Base-by-base conservation (phyloP, 2,329 filamentous ascomycete species). In the Fusarium verrucosum region DNA sequence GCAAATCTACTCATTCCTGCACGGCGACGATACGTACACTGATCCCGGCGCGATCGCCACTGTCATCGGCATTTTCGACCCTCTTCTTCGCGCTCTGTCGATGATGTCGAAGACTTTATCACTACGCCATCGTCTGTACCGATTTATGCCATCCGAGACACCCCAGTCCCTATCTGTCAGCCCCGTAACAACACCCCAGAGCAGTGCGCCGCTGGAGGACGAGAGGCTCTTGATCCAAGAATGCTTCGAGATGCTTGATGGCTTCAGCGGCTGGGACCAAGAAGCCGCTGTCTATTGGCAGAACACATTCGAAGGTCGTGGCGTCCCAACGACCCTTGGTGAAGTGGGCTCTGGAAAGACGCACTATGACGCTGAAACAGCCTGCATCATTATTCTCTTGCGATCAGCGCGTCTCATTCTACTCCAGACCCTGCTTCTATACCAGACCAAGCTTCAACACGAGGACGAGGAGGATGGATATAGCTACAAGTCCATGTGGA, bases 1-100 rank as follows among this genome's bases (percentile, higher is more conserved):
- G 75, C 74, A 76, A 72, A 65, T 75, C 5, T 74, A 76, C 43
- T 73, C 73, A 3, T 76, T 76, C 44, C 11, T 76, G 1, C 68
- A 73, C 13, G 64, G 72, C 8, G 73, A 76, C 30, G 72, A 71
- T 33, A 69, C 44, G 0, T 76, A 76, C 35, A 70, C 58, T 14
- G 73, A 76, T 20, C 73, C 74, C 2, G 73, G 74, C 3, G 66
- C 70, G 10, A 72, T 75, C 28, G 68, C 70, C 6, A 70, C 68
- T 0, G 50, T 72, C 8, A 65, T 74, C 37, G 73, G 72, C 4
- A 47, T 63, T 13, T 75, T 76, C 35, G 61, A 76, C 20, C 72
- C 74, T 3, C 69, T 76, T 11, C 55, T 75, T 7, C 61, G 72
- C 6, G 74, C 72, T 17, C 32, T 75, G n/a, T 58, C 66, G 4